Evolutionary conservation across 441 rosid species (phyloP).

Genomic region (Adansonia madagascariensis): DNA sequence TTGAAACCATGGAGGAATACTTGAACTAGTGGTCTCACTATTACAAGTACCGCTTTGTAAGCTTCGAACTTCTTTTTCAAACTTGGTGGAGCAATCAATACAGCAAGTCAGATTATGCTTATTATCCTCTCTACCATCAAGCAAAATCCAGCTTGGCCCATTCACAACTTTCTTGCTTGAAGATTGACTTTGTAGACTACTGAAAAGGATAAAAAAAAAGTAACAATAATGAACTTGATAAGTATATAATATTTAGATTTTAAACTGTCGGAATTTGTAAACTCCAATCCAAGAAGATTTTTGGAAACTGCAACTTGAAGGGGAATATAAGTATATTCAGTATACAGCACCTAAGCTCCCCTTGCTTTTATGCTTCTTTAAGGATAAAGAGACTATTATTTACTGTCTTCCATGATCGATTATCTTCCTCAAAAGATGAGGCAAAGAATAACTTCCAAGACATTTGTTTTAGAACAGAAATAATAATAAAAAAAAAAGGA

Average conservation of each 20-base stretch:
- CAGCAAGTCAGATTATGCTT: conserved; percentile 44
- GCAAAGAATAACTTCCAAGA: neutral
- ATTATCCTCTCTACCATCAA: conserved; percentile 39
- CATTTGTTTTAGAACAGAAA: neutral
- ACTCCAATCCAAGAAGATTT: neutral
- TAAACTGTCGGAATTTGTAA: neutral
- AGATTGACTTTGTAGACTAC: conserved; percentile 45
- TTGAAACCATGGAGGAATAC: conserved; percentile 70
- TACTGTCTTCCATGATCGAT: neutral
- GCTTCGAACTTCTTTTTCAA: conserved; percentile 48
- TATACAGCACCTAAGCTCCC: neutral
- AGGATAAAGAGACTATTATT: neutral
- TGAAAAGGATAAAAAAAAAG: conserved; percentile 20
- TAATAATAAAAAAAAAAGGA: neutral
- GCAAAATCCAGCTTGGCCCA: conserved; percentile 37
- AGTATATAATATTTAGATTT: too few relatives aligned
- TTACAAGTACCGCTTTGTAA: conserved; percentile 34
- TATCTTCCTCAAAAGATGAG: conserved; percentile 8
- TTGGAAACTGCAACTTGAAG: conserved; percentile 15
- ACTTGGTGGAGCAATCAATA: conserved; percentile 51
- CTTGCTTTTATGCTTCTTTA: conserved; percentile 2
- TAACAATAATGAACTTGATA: neutral
- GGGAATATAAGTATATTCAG: neutral
- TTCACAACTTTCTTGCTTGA: conserved; percentile 43
- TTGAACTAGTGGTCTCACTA: conserved; percentile 34